Conservation (phyloP, 2,329 filamentous ascomycete species). For the Exophiala alcalophila region DNA sequence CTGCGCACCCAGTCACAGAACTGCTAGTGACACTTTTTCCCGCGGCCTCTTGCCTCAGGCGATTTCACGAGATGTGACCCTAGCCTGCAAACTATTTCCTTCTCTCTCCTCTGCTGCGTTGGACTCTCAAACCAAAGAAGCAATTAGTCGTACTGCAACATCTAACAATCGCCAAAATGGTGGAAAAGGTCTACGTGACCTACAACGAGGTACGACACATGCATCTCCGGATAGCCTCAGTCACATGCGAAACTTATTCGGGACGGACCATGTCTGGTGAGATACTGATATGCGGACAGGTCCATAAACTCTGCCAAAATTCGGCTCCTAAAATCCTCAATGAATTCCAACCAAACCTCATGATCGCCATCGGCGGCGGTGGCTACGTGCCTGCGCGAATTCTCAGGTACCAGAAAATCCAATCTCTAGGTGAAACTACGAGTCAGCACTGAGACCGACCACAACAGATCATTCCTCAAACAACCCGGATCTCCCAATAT, state of each 20-base stretch:
- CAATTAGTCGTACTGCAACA: too few relatives aligned
- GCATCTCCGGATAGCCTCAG: too few relatives aligned
- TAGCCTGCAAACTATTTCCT: slow-evolving; percentile 1
- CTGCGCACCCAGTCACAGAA: too few relatives aligned
- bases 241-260: slow-evolving; percentile 5
- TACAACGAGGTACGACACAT: slow-evolving; percentile 90
- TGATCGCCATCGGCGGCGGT: slow-evolving; percentile 97
- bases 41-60: slow-evolving; percentile 4
- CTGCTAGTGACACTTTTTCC: slow-evolving; percentile 17
- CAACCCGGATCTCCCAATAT: slow-evolving; percentile 84
- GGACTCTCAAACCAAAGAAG: too few relatives aligned
- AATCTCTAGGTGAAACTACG: not conserved
- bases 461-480: slow-evolving; percentile 79
- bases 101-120: slow-evolving; percentile 2
- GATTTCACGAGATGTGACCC: slow-evolving; percentile 16
- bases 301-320: slow-evolving; percentile 95
- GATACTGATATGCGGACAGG: too few relatives aligned
- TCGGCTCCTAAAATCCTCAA: slow-evolving; percentile 77
- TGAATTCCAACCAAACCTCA: slow-evolving; percentile 87
- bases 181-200: slow-evolving; percentile 82
- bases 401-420: slow-evolving; percentile 67
- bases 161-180: slow-evolving; percentile 50
- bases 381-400: slow-evolving; percentile 97
- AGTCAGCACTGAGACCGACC: slow-evolving; percentile 3
- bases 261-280: too few relatives aligned